Conservation (phyloP, 306 rosid species). For the Cyclanthera cordifolia region DNA sequence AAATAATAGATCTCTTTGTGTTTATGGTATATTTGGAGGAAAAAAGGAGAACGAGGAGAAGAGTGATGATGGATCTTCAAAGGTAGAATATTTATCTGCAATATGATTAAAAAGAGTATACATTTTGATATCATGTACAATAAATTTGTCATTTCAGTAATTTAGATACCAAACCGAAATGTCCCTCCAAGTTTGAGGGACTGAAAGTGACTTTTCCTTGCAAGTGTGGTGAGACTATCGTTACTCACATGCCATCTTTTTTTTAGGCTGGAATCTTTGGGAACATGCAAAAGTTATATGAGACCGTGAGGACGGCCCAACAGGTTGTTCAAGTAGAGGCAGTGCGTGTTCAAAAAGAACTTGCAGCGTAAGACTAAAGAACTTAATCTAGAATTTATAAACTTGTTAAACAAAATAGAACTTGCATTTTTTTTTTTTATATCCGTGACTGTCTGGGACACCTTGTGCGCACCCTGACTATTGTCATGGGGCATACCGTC, state of each 20-base stretch:
- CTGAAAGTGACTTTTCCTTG: background rate
- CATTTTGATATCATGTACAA: constrained; percentile 7
- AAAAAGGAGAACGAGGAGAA: constrained; percentile 52
- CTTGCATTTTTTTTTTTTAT: no score
- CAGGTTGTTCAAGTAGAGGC: constrained; percentile 86
- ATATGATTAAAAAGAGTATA: constrained; percentile 13
- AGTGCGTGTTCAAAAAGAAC: constrained; percentile 74
- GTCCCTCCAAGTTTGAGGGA: background rate
- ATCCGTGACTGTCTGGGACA: no score
- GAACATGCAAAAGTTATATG: constrained; percentile 70
- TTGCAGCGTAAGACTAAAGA: constrained; percentile 51
- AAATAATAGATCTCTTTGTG: constrained; percentile 26
- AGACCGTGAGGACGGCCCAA: constrained; percentile 74
- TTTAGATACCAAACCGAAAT: background rate
- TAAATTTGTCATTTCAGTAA: background rate
- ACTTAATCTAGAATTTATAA: no score
- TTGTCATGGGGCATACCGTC: no score
- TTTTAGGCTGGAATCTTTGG: constrained; percentile 63
- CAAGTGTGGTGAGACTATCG: constrained; percentile 12
- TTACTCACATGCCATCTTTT: constrained; percentile 17
- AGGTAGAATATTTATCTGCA: constrained; percentile 25
- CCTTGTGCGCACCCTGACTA: no score
- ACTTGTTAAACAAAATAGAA: no score
- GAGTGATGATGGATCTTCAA: constrained; percentile 48
- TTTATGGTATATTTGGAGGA: constrained; percentile 57